phyloP scores from a whole-genome alignment of 495 filamentous ascomycete genomes.

The Venustampulla echinocandica region DNA sequence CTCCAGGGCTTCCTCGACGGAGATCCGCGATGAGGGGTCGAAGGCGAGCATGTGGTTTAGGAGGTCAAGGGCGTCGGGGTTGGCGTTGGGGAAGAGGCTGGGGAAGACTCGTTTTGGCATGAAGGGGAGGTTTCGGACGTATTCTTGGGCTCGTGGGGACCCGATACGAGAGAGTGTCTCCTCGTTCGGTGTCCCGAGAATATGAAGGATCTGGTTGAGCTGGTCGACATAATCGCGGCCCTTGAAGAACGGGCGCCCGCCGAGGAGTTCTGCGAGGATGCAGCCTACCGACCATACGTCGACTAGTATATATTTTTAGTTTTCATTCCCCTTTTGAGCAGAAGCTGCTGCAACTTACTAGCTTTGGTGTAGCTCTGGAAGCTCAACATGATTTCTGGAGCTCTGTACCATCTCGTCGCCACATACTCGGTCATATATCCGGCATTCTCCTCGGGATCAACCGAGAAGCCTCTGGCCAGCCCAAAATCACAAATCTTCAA shows the following conservation, averaged over 20 bases:
- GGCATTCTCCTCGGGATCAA: slow-evolving; percentile 95
- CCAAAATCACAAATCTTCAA: slow-evolving; percentile 99
- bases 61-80: slow-evolving; percentile 90
- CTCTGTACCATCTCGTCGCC: slow-evolving; percentile 96
- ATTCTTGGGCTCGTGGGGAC: slow-evolving; percentile 92
- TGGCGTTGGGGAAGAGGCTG: slow-evolving; percentile 84
- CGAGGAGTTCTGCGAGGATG: slow-evolving; percentile 92
- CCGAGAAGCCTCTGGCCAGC: slow-evolving; percentile 88
- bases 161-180: slow-evolving; percentile 91
- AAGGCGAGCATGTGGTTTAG: slow-evolving; percentile 96
- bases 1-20: slow-evolving; percentile 87
- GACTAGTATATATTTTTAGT: slow-evolving; percentile 42
- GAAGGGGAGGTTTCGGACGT: slow-evolving; percentile 93
- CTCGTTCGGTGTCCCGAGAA: slow-evolving; percentile 92
- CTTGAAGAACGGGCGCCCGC: slow-evolving; percentile 97
- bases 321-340: not conserved
- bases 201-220: slow-evolving; percentile 97
- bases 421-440: slow-evolving; percentile 99
- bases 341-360: slow-evolving; percentile 50
- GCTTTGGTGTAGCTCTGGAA: slow-evolving; percentile 99
- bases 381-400: slow-evolving; percentile 98
- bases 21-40: slow-evolving; percentile 83
- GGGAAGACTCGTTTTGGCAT: slow-evolving; percentile 92
- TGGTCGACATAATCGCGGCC: slow-evolving; percentile 98
- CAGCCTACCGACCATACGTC: slow-evolving; percentile 99